Evolutionary conservation across 2,329 filamentous ascomycete species (phyloP).

Genomic region (Ophiostoma triangulosporum): DNA sequence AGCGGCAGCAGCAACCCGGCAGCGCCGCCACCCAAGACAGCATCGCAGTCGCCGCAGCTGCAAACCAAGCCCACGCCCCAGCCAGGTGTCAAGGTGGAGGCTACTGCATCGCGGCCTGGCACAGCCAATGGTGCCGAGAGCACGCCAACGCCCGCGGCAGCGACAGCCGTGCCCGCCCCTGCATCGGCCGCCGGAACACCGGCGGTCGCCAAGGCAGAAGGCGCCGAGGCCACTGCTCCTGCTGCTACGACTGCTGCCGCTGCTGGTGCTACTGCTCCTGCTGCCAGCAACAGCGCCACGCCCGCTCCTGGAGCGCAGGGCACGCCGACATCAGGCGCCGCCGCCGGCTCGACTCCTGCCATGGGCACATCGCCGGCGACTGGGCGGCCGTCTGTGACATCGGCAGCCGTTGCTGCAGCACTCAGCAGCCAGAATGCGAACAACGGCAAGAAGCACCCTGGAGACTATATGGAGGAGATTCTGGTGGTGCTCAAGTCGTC

Average conservation of each 20-base stretch:
- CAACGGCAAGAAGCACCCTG: slow-evolving; percentile 58
- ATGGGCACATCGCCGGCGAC: not conserved
- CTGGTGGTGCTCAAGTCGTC: slow-evolving; percentile 93
- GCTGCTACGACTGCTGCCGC: not conserved
- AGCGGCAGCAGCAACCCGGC: slow-evolving; percentile 9
- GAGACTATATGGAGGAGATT: slow-evolving; percentile 94
- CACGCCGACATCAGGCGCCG: not conserved
- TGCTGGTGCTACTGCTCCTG: not conserved
- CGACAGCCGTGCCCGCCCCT: not conserved
- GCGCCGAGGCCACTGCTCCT: not conserved
- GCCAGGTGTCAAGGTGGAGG: slow-evolving; percentile 21
- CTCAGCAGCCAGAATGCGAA: slow-evolving; percentile 15
- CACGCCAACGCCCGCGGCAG: not conserved
- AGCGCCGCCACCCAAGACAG: slow-evolving; percentile 24
- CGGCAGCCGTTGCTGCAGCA: slow-evolving; percentile 2
- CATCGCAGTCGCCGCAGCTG: slow-evolving; percentile 17
- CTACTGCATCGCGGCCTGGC: slow-evolving; percentile 9
- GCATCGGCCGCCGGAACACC: not conserved
- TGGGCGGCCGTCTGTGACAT: not conserved
- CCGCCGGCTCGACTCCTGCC: not conserved
- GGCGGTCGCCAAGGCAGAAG: not conserved
- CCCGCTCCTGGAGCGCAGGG: slow-evolving; percentile 1
- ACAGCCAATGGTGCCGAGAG: not conserved
- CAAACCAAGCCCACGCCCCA: slow-evolving; percentile 3
- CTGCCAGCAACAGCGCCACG: not conserved